These are phyloP conservation scores for Clathrospora elynae DNA, from an alignment of 2,329 filamentous ascomycete genomes.

Conservation along the genomic window DNA sequence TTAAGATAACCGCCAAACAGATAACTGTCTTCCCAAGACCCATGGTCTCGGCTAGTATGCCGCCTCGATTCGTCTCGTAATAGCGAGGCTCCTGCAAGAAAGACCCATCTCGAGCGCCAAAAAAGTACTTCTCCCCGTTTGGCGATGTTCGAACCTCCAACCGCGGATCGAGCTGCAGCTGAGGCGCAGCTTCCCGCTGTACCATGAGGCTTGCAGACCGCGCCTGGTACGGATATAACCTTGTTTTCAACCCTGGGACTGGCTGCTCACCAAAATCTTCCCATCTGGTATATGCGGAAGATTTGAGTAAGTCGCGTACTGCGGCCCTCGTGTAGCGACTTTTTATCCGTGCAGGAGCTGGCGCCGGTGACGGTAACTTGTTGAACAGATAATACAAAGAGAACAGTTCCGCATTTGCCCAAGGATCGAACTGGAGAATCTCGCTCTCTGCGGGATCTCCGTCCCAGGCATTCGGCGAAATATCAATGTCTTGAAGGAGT, in stretches of 20 bases:
- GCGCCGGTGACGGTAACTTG: slow-evolving; percentile 69
- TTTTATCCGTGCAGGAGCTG: slow-evolving; percentile 56
- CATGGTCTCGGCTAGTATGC: slow-evolving; percentile 82
- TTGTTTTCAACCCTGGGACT: slow-evolving; percentile 65
- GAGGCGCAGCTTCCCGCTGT: slow-evolving; percentile 73
- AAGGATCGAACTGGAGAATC: slow-evolving; percentile 45
- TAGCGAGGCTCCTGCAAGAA: slow-evolving; percentile 69
- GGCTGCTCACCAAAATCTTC: slow-evolving; percentile 33
- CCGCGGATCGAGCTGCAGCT: slow-evolving; percentile 72
- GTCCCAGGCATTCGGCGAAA: slow-evolving; percentile 61
- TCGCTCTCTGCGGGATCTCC: slow-evolving; percentile 46
- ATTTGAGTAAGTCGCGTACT: slow-evolving; percentile 61
- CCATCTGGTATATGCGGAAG: slow-evolving; percentile 37
- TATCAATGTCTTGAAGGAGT: slow-evolving; percentile 62
- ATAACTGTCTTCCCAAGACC: slow-evolving; percentile 84
- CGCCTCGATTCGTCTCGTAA: slow-evolving; percentile 77
- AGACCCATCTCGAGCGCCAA: slow-evolving; percentile 66
- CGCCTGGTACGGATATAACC: slow-evolving; percentile 77
- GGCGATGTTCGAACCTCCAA: slow-evolving; percentile 66
- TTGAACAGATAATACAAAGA: slow-evolving; percentile 76
- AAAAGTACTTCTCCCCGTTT: slow-evolving; percentile 68
- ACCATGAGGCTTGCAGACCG: slow-evolving; percentile 83
- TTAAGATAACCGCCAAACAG: slow-evolving; percentile 71
- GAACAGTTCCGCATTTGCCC: slow-evolving; percentile 51
- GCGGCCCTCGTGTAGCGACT: slow-evolving; percentile 60